phyloP scores from a whole-genome alignment of 805 yeast genomes.

The Myxozyma melibiosi region DNA sequence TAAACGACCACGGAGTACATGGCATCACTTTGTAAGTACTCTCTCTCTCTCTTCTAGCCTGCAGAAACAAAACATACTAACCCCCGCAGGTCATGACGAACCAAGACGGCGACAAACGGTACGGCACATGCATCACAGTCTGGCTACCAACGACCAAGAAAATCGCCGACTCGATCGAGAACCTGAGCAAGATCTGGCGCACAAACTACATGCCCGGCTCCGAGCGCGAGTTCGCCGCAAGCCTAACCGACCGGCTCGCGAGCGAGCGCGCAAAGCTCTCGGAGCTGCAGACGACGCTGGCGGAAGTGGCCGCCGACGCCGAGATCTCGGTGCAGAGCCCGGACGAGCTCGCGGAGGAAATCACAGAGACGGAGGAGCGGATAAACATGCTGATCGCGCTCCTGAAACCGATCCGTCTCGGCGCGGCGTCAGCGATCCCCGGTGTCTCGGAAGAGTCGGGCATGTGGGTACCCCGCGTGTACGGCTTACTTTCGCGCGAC shows the following conservation, averaged over 20 bases:
- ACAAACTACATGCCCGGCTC: conserved; percentile 12
- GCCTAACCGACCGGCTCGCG: conserved; percentile 8
- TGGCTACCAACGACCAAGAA: conserved; percentile 26
- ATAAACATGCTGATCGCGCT: conserved; percentile 21
- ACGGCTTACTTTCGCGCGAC: conserved; percentile 27
- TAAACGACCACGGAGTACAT: conserved; percentile 22
- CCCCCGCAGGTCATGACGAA: conserved; percentile 26
- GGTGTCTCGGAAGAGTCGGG: conserved; percentile 21
- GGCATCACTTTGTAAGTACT: conserved; percentile 29
- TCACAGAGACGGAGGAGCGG: conserved; percentile 23
- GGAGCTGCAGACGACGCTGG: background rate
- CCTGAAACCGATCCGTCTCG: conserved; percentile 25
- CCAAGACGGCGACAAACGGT: conserved; percentile 18
- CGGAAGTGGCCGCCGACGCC: background rate
- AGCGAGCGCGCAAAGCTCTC: conserved; percentile 12
- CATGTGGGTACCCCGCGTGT: conserved; percentile 33
- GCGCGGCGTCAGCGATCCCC: conserved; percentile 16
- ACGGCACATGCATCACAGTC: conserved; percentile 28
- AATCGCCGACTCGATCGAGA: conserved; percentile 17
- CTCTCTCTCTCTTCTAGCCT: background rate
- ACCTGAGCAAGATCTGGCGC: conserved; percentile 25
- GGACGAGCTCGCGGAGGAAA: conserved; percentile 4
- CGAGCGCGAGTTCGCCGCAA: conserved; percentile 28
- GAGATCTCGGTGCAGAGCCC: background rate
- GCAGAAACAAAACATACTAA: background rate